phyloP scores from a whole-genome alignment of 1,284 basidiomycete species.

The Cutaneotrichosporon mucoides region DNA sequence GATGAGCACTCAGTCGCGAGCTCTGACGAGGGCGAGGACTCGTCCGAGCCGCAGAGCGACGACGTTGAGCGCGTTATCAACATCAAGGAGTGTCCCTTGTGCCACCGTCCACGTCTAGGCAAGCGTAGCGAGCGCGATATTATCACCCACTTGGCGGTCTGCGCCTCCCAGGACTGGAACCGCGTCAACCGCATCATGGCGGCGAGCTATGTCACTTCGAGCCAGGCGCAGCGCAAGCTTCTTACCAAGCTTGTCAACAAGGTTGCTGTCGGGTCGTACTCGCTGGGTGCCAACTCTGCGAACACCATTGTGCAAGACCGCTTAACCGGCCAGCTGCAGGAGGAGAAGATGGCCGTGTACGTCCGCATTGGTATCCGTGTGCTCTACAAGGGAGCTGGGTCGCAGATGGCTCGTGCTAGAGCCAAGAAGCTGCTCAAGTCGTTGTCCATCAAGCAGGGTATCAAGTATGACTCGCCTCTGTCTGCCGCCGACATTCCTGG shows the following conservation, averaged over 20 bases:
- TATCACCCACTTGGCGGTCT: slow-evolving; percentile 86
- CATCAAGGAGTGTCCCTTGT: slow-evolving; percentile 88
- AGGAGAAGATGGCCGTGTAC: slow-evolving; percentile 90
- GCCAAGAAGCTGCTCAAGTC: slow-evolving; percentile 80
- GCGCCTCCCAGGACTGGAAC: slow-evolving; percentile 87
- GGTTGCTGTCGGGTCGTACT: slow-evolving; percentile 79
- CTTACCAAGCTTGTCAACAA: slow-evolving; percentile 84
- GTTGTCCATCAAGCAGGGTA: slow-evolving; percentile 87
- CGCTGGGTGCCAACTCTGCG: slow-evolving; percentile 74
- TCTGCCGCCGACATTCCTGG: slow-evolving; percentile 77
- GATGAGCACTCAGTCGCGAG: slow-evolving; percentile 6
- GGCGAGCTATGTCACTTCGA: slow-evolving; percentile 91
- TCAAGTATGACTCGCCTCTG: slow-evolving; percentile 83
- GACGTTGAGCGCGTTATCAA: slow-evolving; percentile 87
- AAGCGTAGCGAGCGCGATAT: slow-evolving; percentile 89
- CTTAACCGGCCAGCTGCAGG: slow-evolving; percentile 82
- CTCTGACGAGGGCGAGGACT: slow-evolving; percentile 15
- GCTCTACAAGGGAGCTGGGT: slow-evolving; percentile 86
- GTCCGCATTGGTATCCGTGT: slow-evolving; percentile 90
- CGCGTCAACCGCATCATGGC: slow-evolving; percentile 83
- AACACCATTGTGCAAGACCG: slow-evolving; percentile 96
- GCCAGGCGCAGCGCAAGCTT: slow-evolving; percentile 95
- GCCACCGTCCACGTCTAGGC: slow-evolving; percentile 78
- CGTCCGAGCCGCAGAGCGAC: slow-evolving; percentile 4
- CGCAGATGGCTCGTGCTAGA: slow-evolving; percentile 83